These are phyloP conservation scores for Penicillium pulvis DNA, from an alignment of 495 filamentous ascomycete species.

Conservation along the genomic window DNA sequence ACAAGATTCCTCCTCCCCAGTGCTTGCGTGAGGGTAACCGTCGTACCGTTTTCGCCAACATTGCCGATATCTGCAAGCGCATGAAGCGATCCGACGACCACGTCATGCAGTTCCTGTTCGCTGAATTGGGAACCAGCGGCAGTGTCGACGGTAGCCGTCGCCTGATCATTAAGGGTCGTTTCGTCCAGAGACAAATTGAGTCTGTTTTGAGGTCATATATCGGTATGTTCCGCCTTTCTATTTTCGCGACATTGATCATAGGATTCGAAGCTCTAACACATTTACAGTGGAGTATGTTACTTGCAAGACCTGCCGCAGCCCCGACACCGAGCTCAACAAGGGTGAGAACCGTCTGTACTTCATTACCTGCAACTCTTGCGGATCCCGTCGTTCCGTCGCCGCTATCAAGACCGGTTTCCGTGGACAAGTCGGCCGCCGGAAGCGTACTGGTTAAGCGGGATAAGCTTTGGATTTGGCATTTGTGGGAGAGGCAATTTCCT, in stretches of 20 bases:
- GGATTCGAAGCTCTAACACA: constrained; percentile 11
- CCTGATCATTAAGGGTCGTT: constrained; percentile 97
- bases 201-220: constrained; percentile 93
- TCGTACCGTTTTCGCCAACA: constrained; percentile 99
- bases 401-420: constrained; percentile 99
- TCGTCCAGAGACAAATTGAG: constrained; percentile 98
- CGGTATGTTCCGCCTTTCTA: constrained; percentile 54
- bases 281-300: constrained; percentile 90
- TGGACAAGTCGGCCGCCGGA: constrained; percentile 95
- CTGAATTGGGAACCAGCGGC: constrained; percentile 95
- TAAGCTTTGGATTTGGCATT: constrained; percentile 14
- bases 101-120: constrained; percentile 94
- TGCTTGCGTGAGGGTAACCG: constrained; percentile 99
- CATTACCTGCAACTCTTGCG: constrained; percentile 85
- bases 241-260: not conserved
- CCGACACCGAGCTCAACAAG: constrained; percentile 96
- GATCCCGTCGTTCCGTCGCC: constrained; percentile 85
- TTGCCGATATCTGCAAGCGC: constrained; percentile 85
- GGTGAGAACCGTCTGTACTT: constrained; percentile 95
- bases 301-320: constrained; percentile 94
- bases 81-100: constrained; percentile 99
- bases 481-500: constrained; percentile 24
- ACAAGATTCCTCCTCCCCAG: constrained; percentile 99
- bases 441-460: constrained; percentile 50
- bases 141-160: constrained; percentile 90